Percentiles rank a stretch among this genome's conserved stretches.
These are phyloP conservation scores for Suhomyces tanzawaensis DNA, from an alignment of 805 yeast genomes.

Conservation along the genomic window DNA sequence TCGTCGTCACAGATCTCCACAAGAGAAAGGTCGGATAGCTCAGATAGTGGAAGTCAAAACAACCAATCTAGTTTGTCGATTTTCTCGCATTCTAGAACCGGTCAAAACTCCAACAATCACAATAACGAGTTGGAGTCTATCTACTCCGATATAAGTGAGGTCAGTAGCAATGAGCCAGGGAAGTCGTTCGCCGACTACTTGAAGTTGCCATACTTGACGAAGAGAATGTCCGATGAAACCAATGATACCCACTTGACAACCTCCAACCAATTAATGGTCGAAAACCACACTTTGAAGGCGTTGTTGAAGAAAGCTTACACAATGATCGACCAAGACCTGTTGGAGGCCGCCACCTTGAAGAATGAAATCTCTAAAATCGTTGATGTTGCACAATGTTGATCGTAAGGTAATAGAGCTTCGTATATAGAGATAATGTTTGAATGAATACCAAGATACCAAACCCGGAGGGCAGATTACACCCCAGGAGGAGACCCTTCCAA, in stretches of 20 bases:
- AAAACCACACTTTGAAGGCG: constrained; percentile 25
- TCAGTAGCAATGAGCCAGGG: constrained; percentile 9
- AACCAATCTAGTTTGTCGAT: constrained; percentile 22
- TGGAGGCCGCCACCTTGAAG: constrained; percentile 11
- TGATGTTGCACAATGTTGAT: constrained; percentile 8
- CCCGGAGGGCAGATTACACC: no score
- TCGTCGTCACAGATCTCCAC: constrained; percentile 10
- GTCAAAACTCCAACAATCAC: constrained; percentile 2
- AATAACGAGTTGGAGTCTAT: constrained; percentile 13
- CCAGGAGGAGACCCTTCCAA: no score
- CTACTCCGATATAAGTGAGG: constrained; percentile 16
- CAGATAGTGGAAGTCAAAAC: constrained; percentile 9
- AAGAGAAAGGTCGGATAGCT: constrained; percentile 11
- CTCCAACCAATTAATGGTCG: constrained; percentile 12
- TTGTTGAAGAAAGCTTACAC: constrained; percentile 27
- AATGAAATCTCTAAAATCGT: constrained; percentile 12
- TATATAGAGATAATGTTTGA: no score
- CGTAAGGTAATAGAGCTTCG: not conserved
- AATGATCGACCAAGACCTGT: constrained; percentile 15
- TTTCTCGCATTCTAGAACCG: constrained; percentile 13
- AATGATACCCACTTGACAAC: not conserved
- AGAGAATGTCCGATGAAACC: constrained; percentile 10
- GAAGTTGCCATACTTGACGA: constrained; percentile 18
- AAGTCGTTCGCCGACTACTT: constrained; percentile 19
- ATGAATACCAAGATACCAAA: no score